These are phyloP conservation scores for Mycotypha africana DNA, from an alignment of 371 early-diverging fungal species.

Conservation along the genomic window DNA sequence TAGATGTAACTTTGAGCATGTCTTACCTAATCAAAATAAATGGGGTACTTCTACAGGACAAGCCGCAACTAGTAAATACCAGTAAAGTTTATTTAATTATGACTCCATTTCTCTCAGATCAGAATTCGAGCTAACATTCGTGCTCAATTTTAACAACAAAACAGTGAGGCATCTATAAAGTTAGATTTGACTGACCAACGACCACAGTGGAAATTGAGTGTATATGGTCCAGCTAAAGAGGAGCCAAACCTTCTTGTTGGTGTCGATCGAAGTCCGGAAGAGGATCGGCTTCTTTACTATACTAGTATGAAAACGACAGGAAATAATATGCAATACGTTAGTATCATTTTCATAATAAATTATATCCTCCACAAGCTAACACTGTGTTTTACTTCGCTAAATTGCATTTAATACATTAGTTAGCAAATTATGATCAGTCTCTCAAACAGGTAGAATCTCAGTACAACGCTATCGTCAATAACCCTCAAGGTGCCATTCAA, in stretches of 20 bases:
- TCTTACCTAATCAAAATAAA: conserved; percentile 4
- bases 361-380: no score
- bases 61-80: conserved; percentile 20
- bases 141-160: not conserved
- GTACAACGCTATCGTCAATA: conserved; percentile 25
- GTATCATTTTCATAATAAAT: conserved; percentile 3
- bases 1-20: conserved; percentile 42
- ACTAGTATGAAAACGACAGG: conserved; percentile 28
- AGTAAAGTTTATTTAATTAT: conserved; percentile 28
- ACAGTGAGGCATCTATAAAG: conserved; percentile 37
- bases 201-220: conserved; percentile 45
- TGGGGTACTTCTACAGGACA: conserved; percentile 5
- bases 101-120: no score
- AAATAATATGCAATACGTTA: conserved; percentile 35
- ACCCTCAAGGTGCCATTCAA: conserved; percentile 27
- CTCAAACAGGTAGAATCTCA: conserved; percentile 25
- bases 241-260: conserved; percentile 60
- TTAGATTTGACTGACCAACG: conserved; percentile 40
- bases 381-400: no score
- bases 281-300: conserved; percentile 52
- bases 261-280: conserved; percentile 51
- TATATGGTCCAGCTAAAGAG: conserved; percentile 60
- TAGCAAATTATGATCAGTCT: conserved; percentile 19
- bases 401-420: no score
- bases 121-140: no score